phyloP scores from a whole-genome alignment of 2,329 filamentous ascomycete genomes.

The Sordariomycetes sp. region DNA sequence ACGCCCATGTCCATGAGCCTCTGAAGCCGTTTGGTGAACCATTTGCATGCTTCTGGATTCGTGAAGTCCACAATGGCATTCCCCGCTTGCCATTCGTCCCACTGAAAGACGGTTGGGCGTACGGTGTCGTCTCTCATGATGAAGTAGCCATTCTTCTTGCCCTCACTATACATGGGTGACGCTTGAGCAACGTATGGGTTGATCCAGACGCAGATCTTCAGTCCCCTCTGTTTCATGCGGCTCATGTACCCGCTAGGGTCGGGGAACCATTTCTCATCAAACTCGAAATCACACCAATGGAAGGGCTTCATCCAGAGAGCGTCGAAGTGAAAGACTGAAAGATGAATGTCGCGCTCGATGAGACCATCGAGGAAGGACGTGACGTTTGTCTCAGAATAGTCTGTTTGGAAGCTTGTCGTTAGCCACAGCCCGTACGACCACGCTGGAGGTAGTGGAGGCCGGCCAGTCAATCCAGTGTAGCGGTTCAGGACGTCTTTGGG shows the following conservation, averaged over 20 bases:
- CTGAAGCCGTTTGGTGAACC: constrained; percentile 54
- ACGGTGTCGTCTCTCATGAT: constrained; percentile 53
- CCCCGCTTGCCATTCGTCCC: constrained; percentile 59
- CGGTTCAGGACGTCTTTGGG: constrained; percentile 64
- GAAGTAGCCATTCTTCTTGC: constrained; percentile 57
- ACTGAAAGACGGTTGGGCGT: constrained; percentile 57
- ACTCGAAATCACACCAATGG: constrained; percentile 67
- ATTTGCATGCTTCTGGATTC: constrained; percentile 56
- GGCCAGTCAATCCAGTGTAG: constrained; percentile 60
- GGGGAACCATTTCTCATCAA: constrained; percentile 58
- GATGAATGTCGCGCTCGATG: constrained; percentile 53
- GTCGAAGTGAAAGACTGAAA: constrained; percentile 69
- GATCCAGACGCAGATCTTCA: constrained; percentile 70
- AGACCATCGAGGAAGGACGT: constrained; percentile 60
- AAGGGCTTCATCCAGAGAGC: constrained; percentile 72
- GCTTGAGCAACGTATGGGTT: constrained; percentile 67
- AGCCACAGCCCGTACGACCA: constrained; percentile 75
- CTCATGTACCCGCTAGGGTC: constrained; percentile 56
- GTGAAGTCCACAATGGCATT: constrained; percentile 70
- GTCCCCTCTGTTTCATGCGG: constrained; percentile 51
- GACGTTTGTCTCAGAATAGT: constrained; percentile 62
- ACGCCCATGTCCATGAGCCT: constrained; percentile 59
- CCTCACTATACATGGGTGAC: constrained; percentile 54
- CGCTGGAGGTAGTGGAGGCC: constrained; percentile 52
- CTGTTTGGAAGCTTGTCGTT: constrained; percentile 68